Conservation (phyloP, 208 protist genomes). For the Crithidia mellificae region DNA sequence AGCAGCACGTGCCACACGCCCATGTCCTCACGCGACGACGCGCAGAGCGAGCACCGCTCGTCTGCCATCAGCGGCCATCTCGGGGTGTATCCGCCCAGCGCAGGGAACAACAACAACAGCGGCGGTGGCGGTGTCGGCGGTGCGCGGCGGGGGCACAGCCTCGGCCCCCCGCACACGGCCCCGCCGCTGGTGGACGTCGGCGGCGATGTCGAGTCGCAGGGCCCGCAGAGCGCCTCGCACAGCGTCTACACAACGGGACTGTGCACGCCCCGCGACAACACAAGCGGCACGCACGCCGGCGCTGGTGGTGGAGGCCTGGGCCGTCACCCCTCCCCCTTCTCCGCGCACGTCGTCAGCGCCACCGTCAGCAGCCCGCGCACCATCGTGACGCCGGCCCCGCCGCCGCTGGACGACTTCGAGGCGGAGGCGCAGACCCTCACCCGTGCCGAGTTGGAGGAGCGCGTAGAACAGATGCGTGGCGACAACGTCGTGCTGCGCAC, state of each 20-base stretch:
- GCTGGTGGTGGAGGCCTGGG: no score
- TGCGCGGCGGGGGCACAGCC: slow-evolving; percentile 6
- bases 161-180: slow-evolving; percentile 2
- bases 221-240: slow-evolving; percentile 29
- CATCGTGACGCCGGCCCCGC: slow-evolving; percentile 14
- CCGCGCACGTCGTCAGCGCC: neutral
- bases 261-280: slow-evolving; percentile 36
- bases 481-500: slow-evolving; percentile 53
- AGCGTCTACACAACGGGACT: slow-evolving; percentile 37
- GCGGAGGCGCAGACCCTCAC: slow-evolving; percentile 47
- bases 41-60: slow-evolving; percentile 13
- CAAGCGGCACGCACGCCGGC: neutral
- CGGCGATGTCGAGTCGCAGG: slow-evolving; percentile 24
- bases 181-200: slow-evolving; percentile 35
- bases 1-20: slow-evolving; percentile 32
- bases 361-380: neutral
- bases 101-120: no score
- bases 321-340: slow-evolving; percentile 9
- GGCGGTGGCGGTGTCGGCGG: neutral
- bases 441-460: slow-evolving; percentile 44
- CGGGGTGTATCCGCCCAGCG: no score
- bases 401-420: slow-evolving; percentile 43
- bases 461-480: slow-evolving; percentile 44
- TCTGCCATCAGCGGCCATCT: slow-evolving; percentile 1
- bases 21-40: slow-evolving; percentile 19